Evolutionary conservation across 768 basidiomycete genomes (phyloP), one percentile per base, ranked within the genome.

Genomic region (Lactarius sanguifluus): DNA sequence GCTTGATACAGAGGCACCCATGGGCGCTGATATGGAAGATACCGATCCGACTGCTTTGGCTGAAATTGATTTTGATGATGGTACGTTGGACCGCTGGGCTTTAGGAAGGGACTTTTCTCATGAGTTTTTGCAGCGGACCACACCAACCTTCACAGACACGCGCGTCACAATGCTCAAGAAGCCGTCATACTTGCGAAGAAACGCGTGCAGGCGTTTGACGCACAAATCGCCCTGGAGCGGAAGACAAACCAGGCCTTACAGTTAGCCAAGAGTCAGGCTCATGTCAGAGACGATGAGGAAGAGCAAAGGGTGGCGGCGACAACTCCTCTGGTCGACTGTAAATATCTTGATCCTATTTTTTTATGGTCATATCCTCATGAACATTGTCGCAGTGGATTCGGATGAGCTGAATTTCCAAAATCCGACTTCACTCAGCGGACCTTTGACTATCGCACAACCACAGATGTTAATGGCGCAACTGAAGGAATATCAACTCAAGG

Each of bases 321-420:
- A 8, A 78, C 80, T 1, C 83, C 86, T 62, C 80, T 92, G 10
- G 84, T 93, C 62, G 92, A 94, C 73, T 79, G 92, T 94, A 77
- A 73, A 91, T 76, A 50, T 23, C n/a, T 45, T 18, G 12, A 32
- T 57, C 56, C 38, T 57, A 52, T 59, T 67, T 7, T 7, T 30
- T 36, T 41, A 8, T n/a, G 9, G 5, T 13, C 18, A 40, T 23
- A 23, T 20, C 20, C 36, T 13, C 20, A 41, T 52, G 2, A 56
- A 16, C 58, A 47, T 9, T 36, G 28, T 4, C 64, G 7, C 67
- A 95, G 94, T 96, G 71, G 95, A 96, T 75, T 93, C 92, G 23
- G 95, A 97, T 73, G 96, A 98, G 74, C 86, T 99, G 45, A 98
- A 99, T 78, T 98, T 99, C 87, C 96, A 98, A 79, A 98, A 99